These are phyloP conservation scores for Glycine latifolia DNA, from an alignment of 306 rosid genomes.

Conservation along the genomic window DNA sequence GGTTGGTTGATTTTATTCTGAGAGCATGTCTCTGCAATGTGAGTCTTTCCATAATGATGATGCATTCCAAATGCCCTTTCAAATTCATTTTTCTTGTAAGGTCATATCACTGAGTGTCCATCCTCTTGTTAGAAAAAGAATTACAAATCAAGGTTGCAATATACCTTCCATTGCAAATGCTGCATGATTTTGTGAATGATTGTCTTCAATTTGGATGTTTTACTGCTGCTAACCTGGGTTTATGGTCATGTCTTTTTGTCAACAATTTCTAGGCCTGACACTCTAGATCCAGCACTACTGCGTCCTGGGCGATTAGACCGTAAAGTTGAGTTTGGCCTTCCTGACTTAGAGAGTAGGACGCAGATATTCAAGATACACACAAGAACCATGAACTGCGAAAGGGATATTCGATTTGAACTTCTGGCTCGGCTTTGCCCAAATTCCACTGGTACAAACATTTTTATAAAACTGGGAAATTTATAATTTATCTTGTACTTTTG, in stretches of 20 bases:
- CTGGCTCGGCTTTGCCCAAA: constrained; percentile 97
- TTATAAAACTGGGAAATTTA: not conserved
- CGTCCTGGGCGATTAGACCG: constrained; percentile 98
- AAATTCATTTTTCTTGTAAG: not conserved
- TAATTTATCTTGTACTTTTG: constrained; percentile 19
- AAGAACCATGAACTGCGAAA: constrained; percentile 96
- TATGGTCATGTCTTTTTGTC: constrained; percentile 6
- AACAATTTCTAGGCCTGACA: constrained; percentile 82
- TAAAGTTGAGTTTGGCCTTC: constrained; percentile 98
- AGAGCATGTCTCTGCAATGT: not conserved
- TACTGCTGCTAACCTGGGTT: not conserved
- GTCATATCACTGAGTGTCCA: too few relatives aligned
- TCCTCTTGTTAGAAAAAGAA: not conserved
- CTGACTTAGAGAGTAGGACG: constrained; percentile 95
- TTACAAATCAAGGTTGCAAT: not conserved
- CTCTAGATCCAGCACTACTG: constrained; percentile 93
- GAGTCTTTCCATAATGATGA: not conserved
- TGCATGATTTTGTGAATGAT: not conserved
- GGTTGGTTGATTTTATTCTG: constrained; percentile 55
- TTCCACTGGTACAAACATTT: constrained; percentile 76
- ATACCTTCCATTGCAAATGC: constrained; percentile 10
- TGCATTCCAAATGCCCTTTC: constrained; percentile 30
- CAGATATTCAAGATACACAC: constrained; percentile 98
- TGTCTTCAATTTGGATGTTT: constrained; percentile 15
- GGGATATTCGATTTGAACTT: constrained; percentile 93